Percentiles rank a stretch among this genome's conserved stretches.
Evolutionary conservation across 352 stramenopile genomes (phyloP).

Genomic region (Pythium dissimile): DNA sequence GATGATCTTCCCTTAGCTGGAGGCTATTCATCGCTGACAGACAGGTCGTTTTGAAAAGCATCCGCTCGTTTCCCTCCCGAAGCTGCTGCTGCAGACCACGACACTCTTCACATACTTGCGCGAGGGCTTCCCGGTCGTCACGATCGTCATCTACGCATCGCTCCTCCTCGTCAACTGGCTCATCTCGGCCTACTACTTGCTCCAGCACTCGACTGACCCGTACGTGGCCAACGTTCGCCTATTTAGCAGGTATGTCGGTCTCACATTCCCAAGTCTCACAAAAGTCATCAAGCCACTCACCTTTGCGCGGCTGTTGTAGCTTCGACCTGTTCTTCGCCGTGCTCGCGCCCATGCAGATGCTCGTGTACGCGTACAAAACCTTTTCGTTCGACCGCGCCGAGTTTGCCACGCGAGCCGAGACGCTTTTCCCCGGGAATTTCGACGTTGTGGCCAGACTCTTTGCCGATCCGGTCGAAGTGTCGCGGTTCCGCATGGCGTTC

Average conservation of each 20-base stretch:
- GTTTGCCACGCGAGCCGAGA: constrained; percentile 31
- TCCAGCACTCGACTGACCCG: neutral
- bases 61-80: constrained; percentile 34
- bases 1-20: neutral
- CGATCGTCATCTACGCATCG: constrained; percentile 35
- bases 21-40: neutral
- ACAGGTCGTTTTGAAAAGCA: too few species aligned
- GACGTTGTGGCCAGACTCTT: constrained; percentile 40
- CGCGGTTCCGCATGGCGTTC: constrained; percentile 42
- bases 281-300: neutral
- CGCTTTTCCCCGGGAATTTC: constrained; percentile 26
- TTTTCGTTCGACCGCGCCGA: constrained; percentile 37
- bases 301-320: constrained; percentile 9
- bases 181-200: constrained; percentile 27
- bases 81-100: constrained; percentile 40
- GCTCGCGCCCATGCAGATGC: constrained; percentile 37
- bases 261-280: neutral
- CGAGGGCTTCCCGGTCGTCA: constrained; percentile 34
- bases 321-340: constrained; percentile 60
- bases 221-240: neutral
- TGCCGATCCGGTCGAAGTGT: constrained; percentile 38
- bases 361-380: constrained; percentile 34
- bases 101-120: constrained; percentile 36
- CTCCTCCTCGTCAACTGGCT: constrained; percentile 41
- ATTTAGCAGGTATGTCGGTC: neutral